Evolutionary conservation across 2,329 filamentous ascomycete species (phyloP).

Genomic region (Gaeumannomyces sp.): DNA sequence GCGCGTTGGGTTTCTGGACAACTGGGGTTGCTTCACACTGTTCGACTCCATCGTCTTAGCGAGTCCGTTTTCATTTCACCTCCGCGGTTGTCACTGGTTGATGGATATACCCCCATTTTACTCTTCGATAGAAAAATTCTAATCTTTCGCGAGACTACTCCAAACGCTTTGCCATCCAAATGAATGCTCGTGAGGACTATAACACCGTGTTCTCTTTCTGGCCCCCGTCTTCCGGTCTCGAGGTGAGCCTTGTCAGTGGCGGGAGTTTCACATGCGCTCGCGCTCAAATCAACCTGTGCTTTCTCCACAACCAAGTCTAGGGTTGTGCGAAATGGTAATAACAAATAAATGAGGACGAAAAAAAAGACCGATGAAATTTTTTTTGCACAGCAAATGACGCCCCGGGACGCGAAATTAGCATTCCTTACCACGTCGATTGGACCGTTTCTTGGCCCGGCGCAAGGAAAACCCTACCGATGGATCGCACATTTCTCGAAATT

Average conservation of each 20-base stretch:
- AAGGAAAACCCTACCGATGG: neutral
- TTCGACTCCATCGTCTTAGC: constrained; percentile 7
- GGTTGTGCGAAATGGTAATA: neutral
- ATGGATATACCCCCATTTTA: constrained; percentile 12
- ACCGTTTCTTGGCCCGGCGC: neutral
- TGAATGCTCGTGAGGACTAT: too few relatives aligned
- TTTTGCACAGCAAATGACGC: constrained; percentile 2
- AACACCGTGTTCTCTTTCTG: too few relatives aligned
- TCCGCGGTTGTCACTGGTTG: constrained; percentile 10
- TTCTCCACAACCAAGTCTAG: neutral
- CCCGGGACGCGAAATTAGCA: neutral
- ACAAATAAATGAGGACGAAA: neutral
- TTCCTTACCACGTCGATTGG: neutral
- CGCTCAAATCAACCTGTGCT: neutral
- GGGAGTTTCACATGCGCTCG: too few relatives aligned
- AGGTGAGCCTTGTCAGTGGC: too few relatives aligned
- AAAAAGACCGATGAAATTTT: neutral
- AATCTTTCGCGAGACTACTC: neutral
- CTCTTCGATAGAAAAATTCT: neutral
- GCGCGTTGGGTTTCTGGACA: constrained; percentile 5
- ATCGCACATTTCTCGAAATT: neutral
- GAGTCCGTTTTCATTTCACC: constrained; percentile 4
- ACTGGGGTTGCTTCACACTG: neutral
- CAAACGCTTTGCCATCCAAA: too few relatives aligned
- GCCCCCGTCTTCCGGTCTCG: too few relatives aligned